phyloP scores from a whole-genome alignment of 2,329 filamentous ascomycete species.

The Sclerotinia subarctica region DNA sequence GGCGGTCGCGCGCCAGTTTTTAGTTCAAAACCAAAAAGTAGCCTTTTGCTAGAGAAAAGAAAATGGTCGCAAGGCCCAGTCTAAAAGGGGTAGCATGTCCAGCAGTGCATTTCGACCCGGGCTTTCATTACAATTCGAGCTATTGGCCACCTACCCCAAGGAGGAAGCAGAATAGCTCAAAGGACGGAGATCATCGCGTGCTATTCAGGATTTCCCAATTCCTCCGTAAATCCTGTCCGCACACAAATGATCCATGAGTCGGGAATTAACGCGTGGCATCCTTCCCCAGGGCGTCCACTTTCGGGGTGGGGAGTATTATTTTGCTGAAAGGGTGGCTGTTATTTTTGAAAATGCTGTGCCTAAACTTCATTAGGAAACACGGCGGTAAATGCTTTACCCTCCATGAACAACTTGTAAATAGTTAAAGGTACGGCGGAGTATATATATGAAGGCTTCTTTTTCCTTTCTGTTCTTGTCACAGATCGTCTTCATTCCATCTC shows the following conservation, averaged over 20 bases:
- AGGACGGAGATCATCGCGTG: not conserved
- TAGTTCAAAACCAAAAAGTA: not conserved
- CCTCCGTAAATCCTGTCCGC: not conserved
- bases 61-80: not conserved
- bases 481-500: slow-evolving; percentile 2
- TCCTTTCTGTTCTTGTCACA: not conserved
- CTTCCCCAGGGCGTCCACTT: not conserved
- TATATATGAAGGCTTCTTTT: slow-evolving; percentile 6
- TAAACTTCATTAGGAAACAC: slow-evolving; percentile 1
- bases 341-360: not conserved
- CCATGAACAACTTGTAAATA: not conserved
- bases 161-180: not conserved
- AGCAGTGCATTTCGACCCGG: not conserved
- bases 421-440: not conserved
- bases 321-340: not conserved
- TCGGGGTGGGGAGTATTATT: not conserved
- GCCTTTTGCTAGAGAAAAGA: not conserved
- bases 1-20: not conserved
- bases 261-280: not conserved
- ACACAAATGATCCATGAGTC: not conserved
- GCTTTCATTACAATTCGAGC: not conserved
- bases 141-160: not conserved
- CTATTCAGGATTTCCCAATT: not conserved
- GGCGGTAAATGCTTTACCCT: slow-evolving; percentile 1
- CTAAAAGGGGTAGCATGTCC: not conserved